Evolutionary conservation across 306 rosid species (phyloP).

Genomic region (Quercus alba): DNA sequence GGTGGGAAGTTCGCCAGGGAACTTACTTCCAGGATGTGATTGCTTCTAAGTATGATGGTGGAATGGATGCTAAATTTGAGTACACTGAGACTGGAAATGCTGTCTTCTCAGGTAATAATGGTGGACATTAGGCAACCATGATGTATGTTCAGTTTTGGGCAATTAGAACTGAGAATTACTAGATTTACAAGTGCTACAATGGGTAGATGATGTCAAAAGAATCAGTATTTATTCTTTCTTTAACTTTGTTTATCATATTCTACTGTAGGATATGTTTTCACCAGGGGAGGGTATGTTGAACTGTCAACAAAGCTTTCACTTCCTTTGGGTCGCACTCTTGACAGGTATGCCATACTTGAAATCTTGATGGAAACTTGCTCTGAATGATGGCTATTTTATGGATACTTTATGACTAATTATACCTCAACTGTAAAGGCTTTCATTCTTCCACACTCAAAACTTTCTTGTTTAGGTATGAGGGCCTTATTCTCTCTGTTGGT

Average conservation of each 20-base stretch:
- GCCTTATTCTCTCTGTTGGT: slow-evolving; percentile 92
- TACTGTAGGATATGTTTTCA: slow-evolving; percentile 84
- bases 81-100: slow-evolving; percentile 72
- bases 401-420: not conserved
- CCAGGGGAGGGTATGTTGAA: slow-evolving; percentile 89
- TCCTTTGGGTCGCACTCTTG: slow-evolving; percentile 89
- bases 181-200: not conserved
- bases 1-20: slow-evolving; percentile 88
- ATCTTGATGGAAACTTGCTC: not conserved
- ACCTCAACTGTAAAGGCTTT: slow-evolving; percentile 12
- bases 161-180: not conserved
- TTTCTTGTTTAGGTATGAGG: slow-evolving; percentile 70
- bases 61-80: slow-evolving; percentile 94
- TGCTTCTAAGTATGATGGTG: slow-evolving; percentile 89
- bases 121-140: slow-evolving; percentile 14
- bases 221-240: slow-evolving; percentile 2
- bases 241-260: slow-evolving; percentile 1
- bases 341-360: slow-evolving; percentile 53
- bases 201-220: not conserved
- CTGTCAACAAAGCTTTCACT: slow-evolving; percentile 76
- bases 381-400: not conserved
- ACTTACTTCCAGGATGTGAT: slow-evolving; percentile 87
- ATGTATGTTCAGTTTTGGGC: not conserved
- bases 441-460: not conserved
- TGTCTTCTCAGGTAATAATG: slow-evolving; percentile 69